Conservation (phyloP, 495 filamentous ascomycete genomes). For the Amphirosellinia nigrospora region DNA sequence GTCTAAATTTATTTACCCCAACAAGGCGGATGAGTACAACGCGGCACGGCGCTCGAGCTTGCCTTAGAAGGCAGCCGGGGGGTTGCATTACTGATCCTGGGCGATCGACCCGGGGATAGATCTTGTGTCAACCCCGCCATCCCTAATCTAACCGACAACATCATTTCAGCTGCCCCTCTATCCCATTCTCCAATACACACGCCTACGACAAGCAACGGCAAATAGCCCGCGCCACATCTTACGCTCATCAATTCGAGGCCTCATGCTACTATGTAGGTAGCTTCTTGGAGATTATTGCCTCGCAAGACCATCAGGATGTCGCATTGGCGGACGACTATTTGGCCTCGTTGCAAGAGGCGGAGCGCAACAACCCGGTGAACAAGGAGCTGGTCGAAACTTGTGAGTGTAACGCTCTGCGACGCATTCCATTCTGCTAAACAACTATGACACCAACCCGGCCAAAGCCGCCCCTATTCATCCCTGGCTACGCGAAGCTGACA, state of each 20-base stretch:
- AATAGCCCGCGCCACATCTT: neutral
- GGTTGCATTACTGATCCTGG: neutral
- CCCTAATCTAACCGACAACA: neutral
- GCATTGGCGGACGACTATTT: conserved; percentile 57
- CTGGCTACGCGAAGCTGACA: conserved; percentile 11
- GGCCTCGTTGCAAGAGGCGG: conserved; percentile 47
- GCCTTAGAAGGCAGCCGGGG: neutral
- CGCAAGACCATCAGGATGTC: conserved; percentile 40
- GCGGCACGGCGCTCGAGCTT: too few relatives aligned
- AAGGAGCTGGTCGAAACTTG: conserved; percentile 53
- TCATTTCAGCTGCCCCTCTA: conserved; percentile 11
- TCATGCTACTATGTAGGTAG: conserved; percentile 4
- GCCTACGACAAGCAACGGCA: neutral
- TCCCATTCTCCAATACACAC: neutral
- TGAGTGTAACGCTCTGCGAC: conserved; percentile 34
- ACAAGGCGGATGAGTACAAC: too few relatives aligned
- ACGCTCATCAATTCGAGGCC: neutral
- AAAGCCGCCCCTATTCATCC: neutral
- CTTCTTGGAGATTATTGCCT: neutral
- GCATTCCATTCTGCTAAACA: neutral
- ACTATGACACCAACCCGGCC: neutral
- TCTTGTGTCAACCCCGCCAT: neutral
- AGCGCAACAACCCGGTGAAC: conserved; percentile 51
- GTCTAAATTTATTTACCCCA: neutral
- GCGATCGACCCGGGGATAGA: neutral